A percentile compares a stretch with the other conserved stretches of the same genome.
phyloP scores from a whole-genome alignment of 1,284 basidiomycete species.

The Irpex sp. region DNA sequence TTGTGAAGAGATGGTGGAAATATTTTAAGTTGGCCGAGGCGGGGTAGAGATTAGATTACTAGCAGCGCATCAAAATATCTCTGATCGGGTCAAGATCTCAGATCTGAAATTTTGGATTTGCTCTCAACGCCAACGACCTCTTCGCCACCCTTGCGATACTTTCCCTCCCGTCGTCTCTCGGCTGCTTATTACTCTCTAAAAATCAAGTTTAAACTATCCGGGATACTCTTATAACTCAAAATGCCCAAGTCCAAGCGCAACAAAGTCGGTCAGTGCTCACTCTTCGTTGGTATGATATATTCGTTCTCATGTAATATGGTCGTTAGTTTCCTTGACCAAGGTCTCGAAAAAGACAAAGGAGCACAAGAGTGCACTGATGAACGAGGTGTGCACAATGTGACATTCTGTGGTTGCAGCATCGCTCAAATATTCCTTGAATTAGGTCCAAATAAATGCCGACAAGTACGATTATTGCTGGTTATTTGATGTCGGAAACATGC shows the following conservation, averaged over 20 bases:
- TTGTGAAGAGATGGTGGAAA: conserved; percentile 4
- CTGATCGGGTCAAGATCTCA: neutral
- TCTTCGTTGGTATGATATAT: neutral
- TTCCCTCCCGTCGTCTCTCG: neutral
- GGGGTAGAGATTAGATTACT: neutral
- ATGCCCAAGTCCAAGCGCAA: conserved; percentile 91
- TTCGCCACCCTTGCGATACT: neutral
- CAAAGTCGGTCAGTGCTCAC: conserved; percentile 56
- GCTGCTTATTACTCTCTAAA: neutral
- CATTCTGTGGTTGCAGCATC: neutral
- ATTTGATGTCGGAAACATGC: conserved; percentile 93
- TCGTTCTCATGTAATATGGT: conserved; percentile 6
- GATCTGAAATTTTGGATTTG: conserved; percentile 16
- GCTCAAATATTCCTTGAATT: conserved; percentile 1
- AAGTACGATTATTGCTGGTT: conserved; percentile 95
- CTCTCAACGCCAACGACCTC: conserved; percentile 1
- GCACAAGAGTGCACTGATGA: conserved; percentile 83
- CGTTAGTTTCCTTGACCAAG: conserved; percentile 71
- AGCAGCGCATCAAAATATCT: neutral
- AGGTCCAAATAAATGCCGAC: conserved; percentile 78
- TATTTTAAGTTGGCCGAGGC: neutral
- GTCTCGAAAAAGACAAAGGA: conserved; percentile 79
- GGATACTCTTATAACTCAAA: conserved; percentile 6
- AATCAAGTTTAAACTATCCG: neutral
- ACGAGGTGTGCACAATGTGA: conserved; percentile 55